Conservation (phyloP, 2,329 filamentous ascomycete genomes). For the Sporothrix mexicana region DNA sequence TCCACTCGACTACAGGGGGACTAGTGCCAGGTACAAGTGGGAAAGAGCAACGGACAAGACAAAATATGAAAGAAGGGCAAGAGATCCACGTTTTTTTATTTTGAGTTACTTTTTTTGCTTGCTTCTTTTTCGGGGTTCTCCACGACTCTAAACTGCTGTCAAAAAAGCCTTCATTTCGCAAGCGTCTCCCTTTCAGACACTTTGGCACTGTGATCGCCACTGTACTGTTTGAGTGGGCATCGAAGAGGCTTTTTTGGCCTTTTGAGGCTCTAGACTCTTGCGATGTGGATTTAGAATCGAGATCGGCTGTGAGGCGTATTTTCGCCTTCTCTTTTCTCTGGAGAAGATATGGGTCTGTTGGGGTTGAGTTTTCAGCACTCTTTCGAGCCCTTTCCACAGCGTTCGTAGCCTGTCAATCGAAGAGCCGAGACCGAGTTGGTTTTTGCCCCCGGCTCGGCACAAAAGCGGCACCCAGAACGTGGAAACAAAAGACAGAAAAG, state of each 20-base stretch:
- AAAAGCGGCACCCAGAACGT: slow-evolving; percentile 10
- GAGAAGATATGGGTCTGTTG: background rate
- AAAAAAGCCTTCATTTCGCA: slow-evolving; percentile 2
- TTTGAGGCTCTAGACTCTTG: background rate
- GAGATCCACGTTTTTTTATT: slow-evolving; percentile 20
- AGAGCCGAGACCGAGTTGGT: slow-evolving; percentile 18
- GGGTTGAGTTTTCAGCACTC: background rate
- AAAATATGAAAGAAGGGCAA: slow-evolving; percentile 12
- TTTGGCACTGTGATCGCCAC: background rate
- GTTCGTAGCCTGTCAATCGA: background rate
- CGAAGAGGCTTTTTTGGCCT: background rate
- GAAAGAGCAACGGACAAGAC: slow-evolving; percentile 6
- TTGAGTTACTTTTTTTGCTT: too few relatives aligned
- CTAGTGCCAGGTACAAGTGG: slow-evolving; percentile 28
- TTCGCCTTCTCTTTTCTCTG: background rate
- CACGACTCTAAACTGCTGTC: slow-evolving; percentile 8
- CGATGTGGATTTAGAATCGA: slow-evolving; percentile 8
- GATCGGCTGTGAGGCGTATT: slow-evolving; percentile 12
- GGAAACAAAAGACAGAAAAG: background rate
- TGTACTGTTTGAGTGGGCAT: background rate
- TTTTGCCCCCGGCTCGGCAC: slow-evolving; percentile 11
- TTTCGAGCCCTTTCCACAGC: slow-evolving; percentile 2
- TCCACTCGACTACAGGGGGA: background rate
- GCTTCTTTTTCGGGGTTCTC: background rate
- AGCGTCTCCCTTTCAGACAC: slow-evolving; percentile 1